Conservation (phyloP, 352 stramenopile species). For the Hyaloperonospora brassicae region DNA sequence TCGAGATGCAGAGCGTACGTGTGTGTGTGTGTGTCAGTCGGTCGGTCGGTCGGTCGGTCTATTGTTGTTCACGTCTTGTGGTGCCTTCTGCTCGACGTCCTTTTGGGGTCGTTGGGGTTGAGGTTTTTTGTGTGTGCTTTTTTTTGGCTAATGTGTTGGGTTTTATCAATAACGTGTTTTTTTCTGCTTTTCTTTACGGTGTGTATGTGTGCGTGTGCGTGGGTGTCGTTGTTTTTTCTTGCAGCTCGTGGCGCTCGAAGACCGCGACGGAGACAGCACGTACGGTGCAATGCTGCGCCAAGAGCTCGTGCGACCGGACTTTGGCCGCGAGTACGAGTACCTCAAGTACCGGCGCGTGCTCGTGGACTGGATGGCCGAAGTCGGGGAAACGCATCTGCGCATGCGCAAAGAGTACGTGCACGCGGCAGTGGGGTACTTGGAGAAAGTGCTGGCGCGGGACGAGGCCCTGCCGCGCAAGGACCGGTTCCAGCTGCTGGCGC, state of each 20-base stretch:
- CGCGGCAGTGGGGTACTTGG: slow-evolving; percentile 73
- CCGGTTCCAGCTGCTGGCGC: slow-evolving; percentile 73
- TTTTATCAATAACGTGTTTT: background rate
- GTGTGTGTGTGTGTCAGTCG: too few relatives aligned
- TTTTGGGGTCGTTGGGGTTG: too few relatives aligned
- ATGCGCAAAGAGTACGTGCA: slow-evolving; percentile 79
- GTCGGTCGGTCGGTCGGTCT: too few relatives aligned
- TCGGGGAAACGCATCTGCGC: slow-evolving; percentile 70
- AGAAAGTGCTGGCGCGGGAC: slow-evolving; percentile 49
- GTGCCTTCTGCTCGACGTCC: too few relatives aligned
- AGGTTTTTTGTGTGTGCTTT: too few relatives aligned
- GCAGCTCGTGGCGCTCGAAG: slow-evolving; percentile 62
- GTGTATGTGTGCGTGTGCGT: too few relatives aligned
- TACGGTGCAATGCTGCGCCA: slow-evolving; percentile 74
- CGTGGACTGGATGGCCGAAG: slow-evolving; percentile 82
- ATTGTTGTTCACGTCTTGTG: too few relatives aligned
- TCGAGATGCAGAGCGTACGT: slow-evolving; percentile 39
- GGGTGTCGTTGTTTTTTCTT: slow-evolving; percentile 2
- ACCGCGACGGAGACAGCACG: slow-evolving; percentile 60
- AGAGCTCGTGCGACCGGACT: slow-evolving; percentile 61
- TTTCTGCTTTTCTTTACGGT: too few relatives aligned
- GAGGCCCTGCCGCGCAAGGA: slow-evolving; percentile 51
- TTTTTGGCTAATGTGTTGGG: too few relatives aligned
- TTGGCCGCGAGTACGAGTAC: slow-evolving; percentile 69
- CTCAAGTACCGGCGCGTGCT: slow-evolving; percentile 77